Base-by-base conservation (phyloP, 805 yeast species). In the Candida pini region DNA sequence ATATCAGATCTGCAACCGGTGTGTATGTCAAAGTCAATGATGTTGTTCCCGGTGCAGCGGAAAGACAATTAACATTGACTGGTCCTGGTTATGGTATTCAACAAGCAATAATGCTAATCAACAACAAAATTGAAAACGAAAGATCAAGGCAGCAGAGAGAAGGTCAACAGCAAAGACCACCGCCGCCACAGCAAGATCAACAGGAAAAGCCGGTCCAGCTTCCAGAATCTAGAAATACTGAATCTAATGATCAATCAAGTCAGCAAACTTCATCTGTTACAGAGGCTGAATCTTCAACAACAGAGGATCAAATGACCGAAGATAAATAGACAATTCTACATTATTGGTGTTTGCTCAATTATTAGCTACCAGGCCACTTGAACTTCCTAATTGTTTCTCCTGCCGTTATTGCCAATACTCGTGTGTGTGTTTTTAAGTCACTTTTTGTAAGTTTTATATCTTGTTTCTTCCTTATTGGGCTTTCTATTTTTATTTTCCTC, bases 1-100 rank as follows among this genome's bases (percentile, higher is more conserved):
- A 82, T 42, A 78, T 87, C 32, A 71, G 90, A 42, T 79, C 78
- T 39, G 67, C 75, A 19, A 76, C 90, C 15, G 90, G 94, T 21
- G 73, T 86, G 30, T 78, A 80, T 38, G 84, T 87, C 18, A 73
- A 76, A 43, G 81, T 87, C 35, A 84, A 77, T 43, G 76, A 69
- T 24, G 71, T 69, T 14, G 64, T 63, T 17, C 77, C 74, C 1
- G 81, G 76, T 37, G 61, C 63, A 17, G 60, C 68, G 22, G 85
- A 81, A 45, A 64, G 94, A 44, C 74, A 72, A 46, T 63, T 86
- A 41, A 75, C 82, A 2, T 64, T 87, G 34, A 74, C 76, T 17
- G 95, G 95, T 4, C 63, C 80, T 0, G 64, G 76, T 10, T 71
- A 67, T 46, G 77, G 84, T 5, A 80, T 82, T 40, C 85, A 83